Base-by-base conservation (phyloP, 345 rosid species). In the Murraya paniculata region DNA sequence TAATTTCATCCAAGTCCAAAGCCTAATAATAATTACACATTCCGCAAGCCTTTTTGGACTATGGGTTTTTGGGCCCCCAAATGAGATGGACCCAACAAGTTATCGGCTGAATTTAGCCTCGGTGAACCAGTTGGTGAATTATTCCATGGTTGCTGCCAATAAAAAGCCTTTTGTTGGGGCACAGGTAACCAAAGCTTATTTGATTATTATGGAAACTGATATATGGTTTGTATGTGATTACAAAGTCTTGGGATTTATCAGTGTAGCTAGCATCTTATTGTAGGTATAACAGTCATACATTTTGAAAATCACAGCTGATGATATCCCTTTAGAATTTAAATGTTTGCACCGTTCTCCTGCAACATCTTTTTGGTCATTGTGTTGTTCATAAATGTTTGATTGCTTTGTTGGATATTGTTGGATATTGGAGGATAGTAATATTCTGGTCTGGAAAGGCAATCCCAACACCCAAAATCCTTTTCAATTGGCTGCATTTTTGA, bases 91-190 rank as follows among this genome's bases (percentile, higher is more conserved):
- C 88, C 90, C 48, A 78, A 80, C 64, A 81, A 88, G 72, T 81
- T 83, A 36, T 75, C 45, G 21, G 77, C 80, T 38, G 85, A 82
- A 9, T 77, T 82, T 48, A 75, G 68, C 75, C 88, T 90, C 55
- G 31, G 71, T 19, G 89, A 86, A 25, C 82, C 85, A 2, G 81
- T 82, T 59, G 94, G 93, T 64, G 86, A 87, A 45, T 30, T 67
- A 79, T 73, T 85, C 88, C 57, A 82, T 88, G 84, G 81, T 68
- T 60, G 76, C 74, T 77, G 85, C 78, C 10, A 71, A 69, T 0
- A 83, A 85, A 64, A 84, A 84, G 89, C 87, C 87, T 10, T 90
- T 88, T 53, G 94, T 91, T 72, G 97, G 91, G 45, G 83, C 82
- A 1, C 87, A 88, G 89, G 92, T 91, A 79, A 83, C 66, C 64